phyloP scores from a whole-genome alignment of 257 asterid species.

The Nemophila menziesii region DNA sequence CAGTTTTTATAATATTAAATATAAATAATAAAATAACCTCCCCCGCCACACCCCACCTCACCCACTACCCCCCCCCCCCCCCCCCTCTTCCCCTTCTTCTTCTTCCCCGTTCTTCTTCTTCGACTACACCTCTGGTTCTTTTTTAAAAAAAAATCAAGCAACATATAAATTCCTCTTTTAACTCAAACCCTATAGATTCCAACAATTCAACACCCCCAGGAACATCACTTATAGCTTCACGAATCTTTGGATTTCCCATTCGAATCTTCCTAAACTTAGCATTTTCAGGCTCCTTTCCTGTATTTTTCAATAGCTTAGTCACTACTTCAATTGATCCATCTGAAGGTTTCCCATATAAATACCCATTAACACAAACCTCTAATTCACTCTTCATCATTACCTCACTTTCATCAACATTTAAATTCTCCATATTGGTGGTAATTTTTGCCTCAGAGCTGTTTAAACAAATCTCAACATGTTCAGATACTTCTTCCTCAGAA shows the following conservation, averaged over 20 bases:
- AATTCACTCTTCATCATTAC: constrained; percentile 25
- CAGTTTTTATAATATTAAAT: no score
- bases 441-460: constrained; percentile 17
- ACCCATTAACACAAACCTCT: constrained; percentile 45
- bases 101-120: no score
- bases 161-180: constrained; percentile 81
- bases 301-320: constrained; percentile 49
- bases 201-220: constrained; percentile 75
- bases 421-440: constrained; percentile 12
- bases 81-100: no score
- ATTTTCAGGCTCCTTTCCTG: constrained; percentile 63
- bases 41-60: no score
- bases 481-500: constrained; percentile 69
- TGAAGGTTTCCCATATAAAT: constrained; percentile 54
- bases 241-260: constrained; percentile 81
- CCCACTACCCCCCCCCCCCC: no score
- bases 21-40: no score
- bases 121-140: no score
- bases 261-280: constrained; percentile 81
- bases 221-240: constrained; percentile 75
- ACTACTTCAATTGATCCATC: constrained; percentile 60
- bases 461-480: constrained; percentile 67
- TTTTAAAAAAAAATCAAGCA: no score
- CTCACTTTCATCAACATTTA: constrained; percentile 10
- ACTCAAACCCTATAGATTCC: constrained; percentile 62